Conservation (phyloP, 345 rosid species). For the Moringa oleifera region DNA sequence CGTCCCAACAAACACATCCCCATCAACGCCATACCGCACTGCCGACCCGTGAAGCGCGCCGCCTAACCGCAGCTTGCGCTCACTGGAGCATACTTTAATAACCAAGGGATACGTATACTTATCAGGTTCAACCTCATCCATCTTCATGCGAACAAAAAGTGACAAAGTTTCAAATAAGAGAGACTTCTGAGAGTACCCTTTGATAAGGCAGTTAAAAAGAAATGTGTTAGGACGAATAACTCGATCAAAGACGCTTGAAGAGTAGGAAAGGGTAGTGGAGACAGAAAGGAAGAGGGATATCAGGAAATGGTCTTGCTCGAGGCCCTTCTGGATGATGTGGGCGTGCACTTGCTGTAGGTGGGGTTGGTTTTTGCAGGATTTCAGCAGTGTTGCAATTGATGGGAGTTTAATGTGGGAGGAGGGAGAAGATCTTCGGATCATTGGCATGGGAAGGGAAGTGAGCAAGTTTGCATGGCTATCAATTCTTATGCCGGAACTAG, state of each 20-base stretch:
- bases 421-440: conserved; percentile 14
- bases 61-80: conserved; percentile 35
- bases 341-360: conserved; percentile 66
- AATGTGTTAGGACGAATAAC: conserved; percentile 39
- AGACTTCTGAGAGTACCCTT: conserved; percentile 28
- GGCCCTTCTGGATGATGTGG: conserved; percentile 62
- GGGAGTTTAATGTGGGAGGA: conserved; percentile 10
- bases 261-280: conserved; percentile 35
- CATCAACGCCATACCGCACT: conserved; percentile 32
- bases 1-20: conserved; percentile 52
- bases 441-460: conserved; percentile 22
- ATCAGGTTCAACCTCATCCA: conserved; percentile 38
- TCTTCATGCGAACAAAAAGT: conserved; percentile 50
- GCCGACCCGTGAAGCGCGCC: conserved; percentile 48
- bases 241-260: conserved; percentile 42
- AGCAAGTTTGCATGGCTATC: neutral
- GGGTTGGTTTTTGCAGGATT: conserved; percentile 36
- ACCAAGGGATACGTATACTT: conserved; percentile 45
- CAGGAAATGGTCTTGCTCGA: conserved; percentile 61
- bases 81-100: conserved; percentile 47
- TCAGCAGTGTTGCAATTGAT: conserved; percentile 46
- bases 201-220: conserved; percentile 58
- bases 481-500: too few species aligned
- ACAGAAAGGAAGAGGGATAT: conserved; percentile 40
- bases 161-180: conserved; percentile 31